Evolutionary conservation across 1,139 yeast species (phyloP).

Genomic region (Taiozyma onychis): DNA sequence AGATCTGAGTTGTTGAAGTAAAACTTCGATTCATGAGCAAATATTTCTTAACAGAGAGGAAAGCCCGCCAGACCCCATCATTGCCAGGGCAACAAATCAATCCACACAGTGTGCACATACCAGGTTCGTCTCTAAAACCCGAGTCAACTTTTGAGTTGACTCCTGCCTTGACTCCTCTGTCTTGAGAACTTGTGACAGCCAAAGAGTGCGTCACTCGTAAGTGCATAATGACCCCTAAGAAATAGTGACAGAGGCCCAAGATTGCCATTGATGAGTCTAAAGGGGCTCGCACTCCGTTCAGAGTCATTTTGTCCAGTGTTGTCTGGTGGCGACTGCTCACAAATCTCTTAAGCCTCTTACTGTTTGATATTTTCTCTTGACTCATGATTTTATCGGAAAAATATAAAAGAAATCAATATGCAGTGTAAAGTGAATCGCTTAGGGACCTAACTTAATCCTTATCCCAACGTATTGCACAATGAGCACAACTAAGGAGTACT

Average conservation of each 20-base stretch:
- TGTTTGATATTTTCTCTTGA: not conserved
- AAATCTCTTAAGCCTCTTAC: not conserved
- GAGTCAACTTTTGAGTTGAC: not conserved
- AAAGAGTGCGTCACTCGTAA: not conserved
- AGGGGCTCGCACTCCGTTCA: not conserved
- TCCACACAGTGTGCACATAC: not conserved
- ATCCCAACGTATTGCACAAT: not conserved
- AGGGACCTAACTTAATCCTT: too few relatives aligned
- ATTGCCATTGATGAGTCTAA: not conserved
- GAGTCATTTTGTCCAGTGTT: not conserved
- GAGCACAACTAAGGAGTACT: not conserved
- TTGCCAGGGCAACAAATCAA: not conserved
- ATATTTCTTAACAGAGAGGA: slow-evolving; percentile 6
- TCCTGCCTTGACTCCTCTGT: not conserved
- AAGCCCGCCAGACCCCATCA: not conserved
- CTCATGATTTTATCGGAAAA: not conserved
- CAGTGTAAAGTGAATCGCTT: not conserved
- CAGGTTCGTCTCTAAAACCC: not conserved
- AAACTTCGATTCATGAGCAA: slow-evolving; percentile 7
- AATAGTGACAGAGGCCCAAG: not conserved
- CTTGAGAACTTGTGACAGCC: not conserved
- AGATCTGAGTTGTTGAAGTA: not conserved
- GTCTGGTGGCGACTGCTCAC: not conserved
- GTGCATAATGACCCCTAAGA: not conserved
- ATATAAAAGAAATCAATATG: not conserved